phyloP scores from a whole-genome alignment of 2,329 filamentous ascomycete species.

The Chalaropsis thielavioides region DNA sequence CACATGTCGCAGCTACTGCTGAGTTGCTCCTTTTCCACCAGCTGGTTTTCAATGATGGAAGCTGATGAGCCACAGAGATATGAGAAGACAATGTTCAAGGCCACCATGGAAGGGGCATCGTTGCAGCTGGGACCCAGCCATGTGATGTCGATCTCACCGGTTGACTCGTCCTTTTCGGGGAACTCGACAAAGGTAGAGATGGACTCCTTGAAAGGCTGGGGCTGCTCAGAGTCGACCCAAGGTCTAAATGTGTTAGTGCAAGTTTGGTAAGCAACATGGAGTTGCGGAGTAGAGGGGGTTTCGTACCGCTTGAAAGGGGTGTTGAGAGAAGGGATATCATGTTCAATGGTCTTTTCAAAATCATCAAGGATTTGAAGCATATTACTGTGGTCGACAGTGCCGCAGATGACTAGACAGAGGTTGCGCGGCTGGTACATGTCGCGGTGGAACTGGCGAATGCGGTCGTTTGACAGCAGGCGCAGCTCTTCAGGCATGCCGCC shows the following conservation, averaged over 20 bases:
- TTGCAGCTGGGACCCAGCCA: conserved; percentile 78
- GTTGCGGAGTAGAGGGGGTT: not conserved
- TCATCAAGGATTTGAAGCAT: conserved; percentile 68
- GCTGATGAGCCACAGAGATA: conserved; percentile 91
- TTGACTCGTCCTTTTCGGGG: conserved; percentile 90
- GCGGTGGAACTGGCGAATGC: conserved; percentile 85
- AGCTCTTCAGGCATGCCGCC: conserved; percentile 91
- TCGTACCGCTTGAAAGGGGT: conserved; percentile 55
- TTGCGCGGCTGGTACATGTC: conserved; percentile 99
- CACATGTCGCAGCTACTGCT: conserved; percentile 73
- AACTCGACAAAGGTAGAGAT: conserved; percentile 72
- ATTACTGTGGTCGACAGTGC: conserved; percentile 71
- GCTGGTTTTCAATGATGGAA: conserved; percentile 74
- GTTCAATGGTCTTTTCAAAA: conserved; percentile 76
- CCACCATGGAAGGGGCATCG: conserved; percentile 52
- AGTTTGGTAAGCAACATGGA: not conserved
- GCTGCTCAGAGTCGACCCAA: conserved; percentile 78
- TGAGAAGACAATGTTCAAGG: conserved; percentile 63
- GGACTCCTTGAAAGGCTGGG: conserved; percentile 57
- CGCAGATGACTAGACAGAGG: conserved; percentile 78
- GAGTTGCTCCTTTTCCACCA: conserved; percentile 87
- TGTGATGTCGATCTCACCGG: conserved; percentile 70
- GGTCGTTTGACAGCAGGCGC: conserved; percentile 68
- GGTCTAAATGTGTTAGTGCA: conserved; percentile 34
- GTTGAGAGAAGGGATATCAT: conserved; percentile 61